Evolutionary conservation across 768 basidiomycete species (phyloP), one percentile per base, ranked within the genome.

Genomic region (Leccinum truebloodii): DNA sequence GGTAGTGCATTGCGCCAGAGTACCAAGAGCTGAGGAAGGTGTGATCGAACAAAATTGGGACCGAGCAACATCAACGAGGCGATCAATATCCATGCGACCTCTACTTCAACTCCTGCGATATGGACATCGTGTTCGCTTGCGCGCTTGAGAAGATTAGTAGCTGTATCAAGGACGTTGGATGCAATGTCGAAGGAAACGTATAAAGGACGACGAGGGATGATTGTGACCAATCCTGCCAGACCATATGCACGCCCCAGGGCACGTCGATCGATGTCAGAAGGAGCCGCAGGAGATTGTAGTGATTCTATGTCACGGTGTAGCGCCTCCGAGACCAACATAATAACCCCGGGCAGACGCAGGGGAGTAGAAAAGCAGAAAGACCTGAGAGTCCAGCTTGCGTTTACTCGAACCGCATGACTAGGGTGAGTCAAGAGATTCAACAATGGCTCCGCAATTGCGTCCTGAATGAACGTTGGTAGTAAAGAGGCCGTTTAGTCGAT

Each of bases 1-100:
- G 97, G 95, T 0, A 99, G 80, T 1, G 96, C 95, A 66, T 99
- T 99, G 34, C 97, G 82, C 97, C 97, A 99, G 3, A 99, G 83
- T 0, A 98, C 94, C 44, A 98, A 83, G 18, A 98, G 80, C 66
- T 98, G 96, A 0, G 95, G 91, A 2, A 98, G 83, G 72, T 99
- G 95, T 0, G 94, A 85, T 18, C 93, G 87, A 55, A 98, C 94
- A 65, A 98, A 97, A 66, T 94, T 91, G 3, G 92, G 93, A 0
- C 95, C 96, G 7, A 97, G 86, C 3, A 89, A 83, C 92, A 98
- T 94, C 30, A 98, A 76, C 1, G 94, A 88, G 0, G 91, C 87
- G 57, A 99, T 92, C 37, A 90, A 77, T 13, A 88, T 94, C 97
- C 97, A 98, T 0, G 95, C 94, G 1, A 95, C 89, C 69, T 96